Evolutionary conservation across 352 stramenopile species (phyloP).

Genomic region (Phytopythium vexans): DNA sequence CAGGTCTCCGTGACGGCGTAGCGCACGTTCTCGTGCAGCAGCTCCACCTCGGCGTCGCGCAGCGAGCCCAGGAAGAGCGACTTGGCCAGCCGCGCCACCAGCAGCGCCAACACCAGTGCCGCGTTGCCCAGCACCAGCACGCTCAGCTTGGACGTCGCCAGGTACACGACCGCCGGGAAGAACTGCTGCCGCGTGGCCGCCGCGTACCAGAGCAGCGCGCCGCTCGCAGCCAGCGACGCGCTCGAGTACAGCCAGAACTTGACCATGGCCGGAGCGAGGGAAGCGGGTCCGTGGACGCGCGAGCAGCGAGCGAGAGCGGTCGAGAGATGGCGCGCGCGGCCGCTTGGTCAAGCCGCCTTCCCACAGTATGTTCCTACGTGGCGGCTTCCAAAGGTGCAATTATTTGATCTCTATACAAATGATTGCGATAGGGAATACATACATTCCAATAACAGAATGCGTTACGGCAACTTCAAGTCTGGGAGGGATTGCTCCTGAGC

Average conservation of each 20-base stretch:
- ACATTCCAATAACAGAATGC: too few species aligned
- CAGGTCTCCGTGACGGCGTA: conserved; percentile 99
- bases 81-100: conserved; percentile 71
- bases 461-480: too few species aligned
- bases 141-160: conserved; percentile 96
- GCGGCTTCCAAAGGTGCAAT: too few species aligned
- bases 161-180: conserved; percentile 96
- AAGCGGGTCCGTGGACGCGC: background rate
- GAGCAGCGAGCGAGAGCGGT: too few species aligned
- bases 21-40: conserved; percentile 94
- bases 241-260: conserved; percentile 90
- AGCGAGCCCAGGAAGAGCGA: conserved; percentile 84
- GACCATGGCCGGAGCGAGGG: conserved; percentile 36
- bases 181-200: conserved; percentile 95
- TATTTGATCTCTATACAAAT: too few species aligned
- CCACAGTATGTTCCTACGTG: too few species aligned
- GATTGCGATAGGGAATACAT: too few species aligned
- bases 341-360: too few species aligned
- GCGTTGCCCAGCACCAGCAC: conserved; percentile 96
- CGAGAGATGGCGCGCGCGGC: too few species aligned
- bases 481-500: too few species aligned
- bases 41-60: conserved; percentile 83
- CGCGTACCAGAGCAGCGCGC: conserved; percentile 90
- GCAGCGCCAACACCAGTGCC: conserved; percentile 87
- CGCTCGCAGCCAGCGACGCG: conserved; percentile 78